These are phyloP conservation scores for Cercospora sp. DNA, from an alignment of 2,329 filamentous ascomycete species.

Conservation along the genomic window DNA sequence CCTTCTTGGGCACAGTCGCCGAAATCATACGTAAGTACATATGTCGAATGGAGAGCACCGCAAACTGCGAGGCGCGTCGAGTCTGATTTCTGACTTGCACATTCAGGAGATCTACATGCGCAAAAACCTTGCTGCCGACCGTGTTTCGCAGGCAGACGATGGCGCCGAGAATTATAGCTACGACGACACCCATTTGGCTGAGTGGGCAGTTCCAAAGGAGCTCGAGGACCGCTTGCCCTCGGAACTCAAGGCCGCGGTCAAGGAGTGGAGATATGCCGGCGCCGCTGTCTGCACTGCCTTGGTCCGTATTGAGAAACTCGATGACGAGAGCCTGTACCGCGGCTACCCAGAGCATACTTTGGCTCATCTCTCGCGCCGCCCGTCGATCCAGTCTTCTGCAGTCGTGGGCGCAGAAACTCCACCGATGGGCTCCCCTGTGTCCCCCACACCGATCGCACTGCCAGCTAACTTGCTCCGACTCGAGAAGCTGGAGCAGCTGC, in stretches of 20 bases:
- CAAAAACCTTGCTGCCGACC: conserved; percentile 26
- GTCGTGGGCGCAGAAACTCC: conserved; percentile 16
- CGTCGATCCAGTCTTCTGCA: conserved; percentile 17
- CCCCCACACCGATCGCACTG: conserved; percentile 14
- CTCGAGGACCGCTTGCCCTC: conserved; percentile 42
- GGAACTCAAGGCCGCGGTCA: conserved; percentile 38
- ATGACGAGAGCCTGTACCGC: conserved; percentile 36
- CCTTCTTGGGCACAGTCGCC: conserved; percentile 33
- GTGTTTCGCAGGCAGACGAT: conserved; percentile 28
- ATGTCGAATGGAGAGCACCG: neutral
- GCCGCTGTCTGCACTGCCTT: conserved; percentile 49
- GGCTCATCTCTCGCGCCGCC: conserved; percentile 22
- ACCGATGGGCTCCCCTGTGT: conserved; percentile 23
- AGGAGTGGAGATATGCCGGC: conserved; percentile 45
- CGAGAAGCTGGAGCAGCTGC: conserved; percentile 22
- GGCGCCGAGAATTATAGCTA: conserved; percentile 39
- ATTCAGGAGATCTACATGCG: conserved; percentile 25
- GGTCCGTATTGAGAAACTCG: conserved; percentile 38
- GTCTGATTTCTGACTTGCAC: neutral
- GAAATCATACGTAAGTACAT: conserved; percentile 22
- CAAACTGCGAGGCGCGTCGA: neutral
- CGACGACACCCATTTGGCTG: conserved; percentile 40
- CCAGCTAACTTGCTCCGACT: conserved; percentile 16
- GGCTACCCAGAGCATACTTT: conserved; percentile 36
- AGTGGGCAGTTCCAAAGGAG: conserved; percentile 43